Evolutionary conservation across 768 basidiomycete species (phyloP), one percentile per base, ranked within the genome.

Genomic region (Leucogyrophana mollusca): DNA sequence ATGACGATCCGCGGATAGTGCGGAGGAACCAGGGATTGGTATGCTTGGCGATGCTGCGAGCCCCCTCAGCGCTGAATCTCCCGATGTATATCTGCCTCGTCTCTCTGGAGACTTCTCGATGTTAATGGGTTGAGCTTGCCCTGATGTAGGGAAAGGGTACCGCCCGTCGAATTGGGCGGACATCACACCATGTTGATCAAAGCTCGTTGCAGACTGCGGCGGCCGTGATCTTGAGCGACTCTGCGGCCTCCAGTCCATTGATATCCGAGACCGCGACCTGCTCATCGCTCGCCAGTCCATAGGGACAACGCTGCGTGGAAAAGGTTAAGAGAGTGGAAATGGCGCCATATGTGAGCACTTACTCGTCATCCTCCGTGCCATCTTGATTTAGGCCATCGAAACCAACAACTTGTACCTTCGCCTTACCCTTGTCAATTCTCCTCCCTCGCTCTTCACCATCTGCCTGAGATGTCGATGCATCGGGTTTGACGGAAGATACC

Each of bases 201-300:
- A 76, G 39, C 70, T 67, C 9, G 66, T 65, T 45, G 67, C 64
- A 20, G 76, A 58, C 53, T 82, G 80, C 23, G 87, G 82, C 16
- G 87, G 84, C 30, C 90, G 79, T 35, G 87, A 89, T 43, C 86
- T 80, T 23, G 88, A 90, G 45, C 87, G 83, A 66, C 81, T 84
- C 43, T 82, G 69, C 25, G 88, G 84, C 46, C 85, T 75, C 92
- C 92, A 94, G 64, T 94, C 92, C 89, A 94, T 92, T 17, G 88
- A 85, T 56, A 86, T 85, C 18, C 93, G 82, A 11, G 93, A 94
- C 57, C 92, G 80, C 20, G 93, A 95, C 52, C 93, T 79, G 66
- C 91, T 94, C 62, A 92, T 82, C 24, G 89, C 84, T 40, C 92
- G 78, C 94, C 93, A 96, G 60, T 95, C 94, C 93, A 96, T 96